phyloP scores from a whole-genome alignment of 1,284 basidiomycete genomes.

The Cryptococcus hybrid region DNA sequence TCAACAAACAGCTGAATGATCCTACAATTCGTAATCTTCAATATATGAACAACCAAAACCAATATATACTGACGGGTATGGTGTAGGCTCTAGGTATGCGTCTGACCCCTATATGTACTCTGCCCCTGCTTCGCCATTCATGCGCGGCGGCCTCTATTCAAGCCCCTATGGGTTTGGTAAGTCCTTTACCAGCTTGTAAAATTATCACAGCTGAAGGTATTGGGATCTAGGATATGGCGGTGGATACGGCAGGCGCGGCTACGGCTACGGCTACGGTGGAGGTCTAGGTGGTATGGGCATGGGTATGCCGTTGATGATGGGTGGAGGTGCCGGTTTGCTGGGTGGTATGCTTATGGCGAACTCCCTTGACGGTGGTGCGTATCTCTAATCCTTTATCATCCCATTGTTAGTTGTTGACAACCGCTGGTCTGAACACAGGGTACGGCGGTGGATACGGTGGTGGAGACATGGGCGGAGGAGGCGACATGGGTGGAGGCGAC shows the following conservation, averaged over 20 bases:
- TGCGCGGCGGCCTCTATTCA: slow-evolving; percentile 19
- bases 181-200: neutral
- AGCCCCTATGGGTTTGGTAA: slow-evolving; percentile 36
- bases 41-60: slow-evolving; percentile 1
- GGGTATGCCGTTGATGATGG: slow-evolving; percentile 22
- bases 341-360: slow-evolving; percentile 31
- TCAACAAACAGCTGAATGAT: slow-evolving; percentile 32
- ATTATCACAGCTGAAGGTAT: neutral
- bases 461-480: slow-evolving; percentile 23
- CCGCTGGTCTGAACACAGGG: too few relatives aligned
- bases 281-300: slow-evolving; percentile 8
- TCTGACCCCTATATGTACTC: slow-evolving; percentile 31
- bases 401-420: neutral
- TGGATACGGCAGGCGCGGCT: slow-evolving; percentile 21
- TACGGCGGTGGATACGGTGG: slow-evolving; percentile 10
- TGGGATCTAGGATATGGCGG: slow-evolving; percentile 18
- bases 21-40: slow-evolving; percentile 19
- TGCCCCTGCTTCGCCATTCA: slow-evolving; percentile 26
- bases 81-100: slow-evolving; percentile 21
- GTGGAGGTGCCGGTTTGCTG: slow-evolving; percentile 28
- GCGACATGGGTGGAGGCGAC: slow-evolving; percentile 13
- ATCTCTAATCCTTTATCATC: too few relatives aligned
- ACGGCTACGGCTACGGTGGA: slow-evolving; percentile 12
- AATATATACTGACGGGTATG: neutral
- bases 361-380: slow-evolving; percentile 1